Evolutionary conservation across 352 stramenopile genomes (phyloP), one percentile per base, ranked within the genome.

Genomic region (Globisporangium nunn): DNA sequence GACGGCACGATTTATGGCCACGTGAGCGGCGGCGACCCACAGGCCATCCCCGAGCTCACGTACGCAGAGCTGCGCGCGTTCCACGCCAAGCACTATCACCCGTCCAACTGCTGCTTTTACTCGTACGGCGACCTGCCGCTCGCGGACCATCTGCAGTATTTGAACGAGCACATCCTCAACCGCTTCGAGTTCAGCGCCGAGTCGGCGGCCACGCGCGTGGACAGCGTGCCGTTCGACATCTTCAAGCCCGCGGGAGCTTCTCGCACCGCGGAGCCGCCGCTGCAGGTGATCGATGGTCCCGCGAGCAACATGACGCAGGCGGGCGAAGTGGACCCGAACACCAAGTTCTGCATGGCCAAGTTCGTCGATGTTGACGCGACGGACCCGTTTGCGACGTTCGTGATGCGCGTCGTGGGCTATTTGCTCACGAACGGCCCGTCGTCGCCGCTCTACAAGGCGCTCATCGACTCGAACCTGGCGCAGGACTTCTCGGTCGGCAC

Each of bases 41-140:
- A 66, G 7, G 50, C 74, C 31, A 93, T 94, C 66, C 80, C 82
- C 0, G 73, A 74, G 8, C 71, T 95, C 55, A 86, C 78, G 51
- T 92, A 96, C 62, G 70, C 81, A 5, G 73, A 93, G 47, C 63
- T 96, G 8, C 66, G 78, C 11, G 67, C 63, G 17, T 97, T 97
- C 63, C 88, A 97, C 56, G 47, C 56, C 11, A 80, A 75, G 55
- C 72, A 95, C 54, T 97, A 97, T 66, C 88, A 96, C 54, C 88
- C 88, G 41, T 92, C 81, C 43, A 97, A 96, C 66, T 78, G 74
- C 60, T 83, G 85, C 54, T 93, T 96, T 58, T 97, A 86, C 69
- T 93, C 87, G 30, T 96, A 95, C 63, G 88, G 88, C 39, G 87
- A 96, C 58, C 65, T 96, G 64, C 68, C 83, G 18, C 72, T 93